Base-by-base conservation (phyloP, 2,329 filamentous ascomycete genomes). In the Aspergillaceae sp. region DNA sequence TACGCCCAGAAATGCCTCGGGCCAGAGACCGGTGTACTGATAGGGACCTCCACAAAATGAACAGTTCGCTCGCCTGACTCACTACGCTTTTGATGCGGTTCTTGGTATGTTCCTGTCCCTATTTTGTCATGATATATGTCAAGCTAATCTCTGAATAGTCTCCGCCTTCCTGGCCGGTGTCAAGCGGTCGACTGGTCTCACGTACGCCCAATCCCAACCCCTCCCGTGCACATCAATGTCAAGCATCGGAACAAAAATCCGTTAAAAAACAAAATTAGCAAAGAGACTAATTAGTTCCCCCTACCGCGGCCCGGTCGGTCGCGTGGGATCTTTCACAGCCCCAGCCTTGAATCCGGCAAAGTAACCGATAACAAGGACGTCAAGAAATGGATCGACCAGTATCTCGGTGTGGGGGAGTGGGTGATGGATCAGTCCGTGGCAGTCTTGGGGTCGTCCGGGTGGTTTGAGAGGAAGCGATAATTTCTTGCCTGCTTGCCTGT, bases 401-500 rank as follows among this genome's bases (percentile, higher is more conserved):
- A 97, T 68, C 82, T 97, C 38, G 88, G 88, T 52, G 84, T 96
- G 11, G 92, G 92, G 58, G 92, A 98, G 74, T 95, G 89, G 81
- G 86, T 96, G 54, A 94, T 98, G 89, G 92, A 98, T 69, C 86
- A 94, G 73, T 94, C 89, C 29, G 88, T 97, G 30, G 90, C 90
- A 36, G 80, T 97, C 47, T 87, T 95, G 65, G 86, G 88, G 37
- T 84, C 86, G 42, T 94, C 87, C 64, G 79, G 84, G 49, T 98
- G 83, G 71, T 98, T 98, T 66, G 90, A 96, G 74, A 80, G 92
- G 62, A 90, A 81, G 68, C 80, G 90, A 73, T 94, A 74, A 74
- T 33, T 46, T 30, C 11, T 19, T 41, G 40, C 7, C 43, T 40
- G 19, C 19, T 19, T 19, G 19, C 19, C 19, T 19, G 19, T 19